These are phyloP conservation scores for Kandelia obovata DNA, from an alignment of 345 rosid genomes.

Conservation along the genomic window DNA sequence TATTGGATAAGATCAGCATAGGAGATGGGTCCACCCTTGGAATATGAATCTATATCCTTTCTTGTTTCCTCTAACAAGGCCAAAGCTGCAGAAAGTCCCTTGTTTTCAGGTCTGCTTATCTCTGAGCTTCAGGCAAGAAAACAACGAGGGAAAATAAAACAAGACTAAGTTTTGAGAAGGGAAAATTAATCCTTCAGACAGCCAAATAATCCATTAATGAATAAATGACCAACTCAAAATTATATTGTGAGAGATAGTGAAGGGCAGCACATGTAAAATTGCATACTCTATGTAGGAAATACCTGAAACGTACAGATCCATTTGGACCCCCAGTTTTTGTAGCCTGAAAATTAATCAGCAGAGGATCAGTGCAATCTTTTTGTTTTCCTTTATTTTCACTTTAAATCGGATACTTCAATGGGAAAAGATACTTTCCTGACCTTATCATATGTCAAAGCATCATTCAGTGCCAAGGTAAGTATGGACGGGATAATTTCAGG, in stretches of 20 bases:
- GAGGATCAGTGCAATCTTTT: constrained; percentile 16
- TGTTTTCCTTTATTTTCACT: background rate
- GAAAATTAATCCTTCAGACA: constrained; percentile 7
- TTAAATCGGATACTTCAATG: background rate
- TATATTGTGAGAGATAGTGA: background rate
- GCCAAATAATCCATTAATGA: background rate
- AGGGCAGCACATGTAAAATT: background rate
- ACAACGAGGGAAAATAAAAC: constrained; percentile 5
- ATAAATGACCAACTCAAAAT: background rate
- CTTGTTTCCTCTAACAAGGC: constrained; percentile 54
- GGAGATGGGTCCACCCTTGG: constrained; percentile 90
- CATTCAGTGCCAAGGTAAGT: constrained; percentile 76
- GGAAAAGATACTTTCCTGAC: constrained; percentile 34
- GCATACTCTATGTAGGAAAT: constrained; percentile 21
- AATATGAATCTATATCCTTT: constrained; percentile 72
- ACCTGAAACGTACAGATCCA: constrained; percentile 91
- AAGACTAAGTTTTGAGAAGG: background rate
- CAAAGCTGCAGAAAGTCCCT: constrained; percentile 66
- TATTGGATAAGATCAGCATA: constrained; percentile 76
- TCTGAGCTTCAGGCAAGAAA: constrained; percentile 76
- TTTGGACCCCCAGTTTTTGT: constrained; percentile 94
- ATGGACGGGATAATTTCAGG: constrained; percentile 66
- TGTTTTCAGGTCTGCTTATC: constrained; percentile 84
- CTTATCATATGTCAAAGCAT: constrained; percentile 84
- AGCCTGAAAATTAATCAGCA: constrained; percentile 48